Percentiles rank a stretch among this genome's conserved stretches.
phyloP scores from a whole-genome alignment of 805 yeast species.

The Yamadazyma endophytica region DNA sequence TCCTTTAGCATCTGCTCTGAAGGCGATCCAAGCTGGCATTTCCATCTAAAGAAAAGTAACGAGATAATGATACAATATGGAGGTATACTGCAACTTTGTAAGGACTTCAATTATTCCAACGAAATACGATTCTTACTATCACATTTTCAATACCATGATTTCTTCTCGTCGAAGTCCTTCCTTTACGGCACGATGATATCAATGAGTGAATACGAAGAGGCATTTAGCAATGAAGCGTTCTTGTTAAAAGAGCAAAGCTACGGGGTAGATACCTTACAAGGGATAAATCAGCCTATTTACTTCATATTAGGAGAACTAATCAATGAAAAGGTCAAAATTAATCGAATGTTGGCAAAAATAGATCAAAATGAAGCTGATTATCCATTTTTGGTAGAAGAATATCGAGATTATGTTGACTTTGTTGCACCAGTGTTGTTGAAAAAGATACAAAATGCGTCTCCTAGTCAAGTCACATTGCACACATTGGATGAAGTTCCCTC shows the following conservation, averaged over 20 bases:
- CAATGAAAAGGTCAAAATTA: slow-evolving; percentile 1
- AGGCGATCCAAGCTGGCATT: slow-evolving; percentile 15
- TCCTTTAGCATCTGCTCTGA: slow-evolving; percentile 13
- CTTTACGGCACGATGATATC: slow-evolving; percentile 12
- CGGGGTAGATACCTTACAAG: slow-evolving; percentile 21
- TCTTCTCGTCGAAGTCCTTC: slow-evolving; percentile 12
- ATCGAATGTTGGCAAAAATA: background rate
- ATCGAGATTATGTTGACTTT: background rate
- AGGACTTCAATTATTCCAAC: slow-evolving; percentile 13
- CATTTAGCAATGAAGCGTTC: slow-evolving; percentile 10
- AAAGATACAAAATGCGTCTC: background rate
- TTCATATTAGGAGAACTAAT: slow-evolving; percentile 16
- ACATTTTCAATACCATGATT: slow-evolving; percentile 17
- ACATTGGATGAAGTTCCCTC: background rate
- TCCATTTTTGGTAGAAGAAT: background rate
- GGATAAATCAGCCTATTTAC: slow-evolving; percentile 15
- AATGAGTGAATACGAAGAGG: slow-evolving; percentile 10
- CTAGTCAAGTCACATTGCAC: slow-evolving; percentile 1
- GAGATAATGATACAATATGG: slow-evolving; percentile 11
- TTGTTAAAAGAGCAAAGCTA: slow-evolving; percentile 7
- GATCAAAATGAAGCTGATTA: background rate
- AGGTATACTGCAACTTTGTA: slow-evolving; percentile 11
- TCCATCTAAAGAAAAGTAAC: slow-evolving; percentile 5
- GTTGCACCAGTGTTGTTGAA: background rate
- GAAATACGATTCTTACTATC: slow-evolving; percentile 16